Percentiles rank a stretch among this genome's conserved stretches.
phyloP scores from a whole-genome alignment of 2,329 filamentous ascomycete genomes.

The Epichloe elymi region DNA sequence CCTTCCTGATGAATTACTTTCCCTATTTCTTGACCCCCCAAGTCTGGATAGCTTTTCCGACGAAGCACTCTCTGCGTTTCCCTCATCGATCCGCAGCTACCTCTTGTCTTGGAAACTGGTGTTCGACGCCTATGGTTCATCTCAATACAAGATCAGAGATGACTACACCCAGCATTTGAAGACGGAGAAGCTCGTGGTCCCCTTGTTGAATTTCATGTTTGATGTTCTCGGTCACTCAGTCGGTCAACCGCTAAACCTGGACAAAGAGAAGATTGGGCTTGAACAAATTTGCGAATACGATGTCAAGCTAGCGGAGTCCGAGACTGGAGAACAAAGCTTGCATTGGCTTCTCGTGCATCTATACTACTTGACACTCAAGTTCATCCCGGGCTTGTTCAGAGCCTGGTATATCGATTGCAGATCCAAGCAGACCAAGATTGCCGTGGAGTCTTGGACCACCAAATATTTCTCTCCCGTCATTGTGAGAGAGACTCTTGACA shows the following conservation, averaged over 20 bases:
- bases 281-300: constrained; percentile 44
- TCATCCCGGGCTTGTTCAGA: constrained; percentile 67
- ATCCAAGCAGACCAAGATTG: constrained; percentile 65
- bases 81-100: constrained; percentile 60
- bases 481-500: constrained; percentile 50
- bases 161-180: constrained; percentile 74
- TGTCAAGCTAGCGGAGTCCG: constrained; percentile 37
- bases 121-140: constrained; percentile 69
- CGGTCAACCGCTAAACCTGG: constrained; percentile 60
- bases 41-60: constrained; percentile 54
- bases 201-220: constrained; percentile 67
- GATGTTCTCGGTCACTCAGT: constrained; percentile 71
- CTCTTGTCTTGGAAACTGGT: constrained; percentile 81
- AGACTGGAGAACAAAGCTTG: constrained; percentile 56
- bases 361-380: constrained; percentile 69
- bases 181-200: constrained; percentile 51
- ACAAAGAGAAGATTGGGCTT: constrained; percentile 48
- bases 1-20: constrained; percentile 74
- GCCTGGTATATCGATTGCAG: constrained; percentile 73
- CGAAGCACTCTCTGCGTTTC: constrained; percentile 54
- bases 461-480: constrained; percentile 67
- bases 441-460: constrained; percentile 74
- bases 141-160: constrained; percentile 69
- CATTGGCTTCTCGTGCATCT: constrained; percentile 77
- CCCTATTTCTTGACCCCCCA: constrained; percentile 69